Evolutionary conservation across 2,329 filamentous ascomycete species (phyloP).

Genomic region (Nigrospora oryzae): DNA sequence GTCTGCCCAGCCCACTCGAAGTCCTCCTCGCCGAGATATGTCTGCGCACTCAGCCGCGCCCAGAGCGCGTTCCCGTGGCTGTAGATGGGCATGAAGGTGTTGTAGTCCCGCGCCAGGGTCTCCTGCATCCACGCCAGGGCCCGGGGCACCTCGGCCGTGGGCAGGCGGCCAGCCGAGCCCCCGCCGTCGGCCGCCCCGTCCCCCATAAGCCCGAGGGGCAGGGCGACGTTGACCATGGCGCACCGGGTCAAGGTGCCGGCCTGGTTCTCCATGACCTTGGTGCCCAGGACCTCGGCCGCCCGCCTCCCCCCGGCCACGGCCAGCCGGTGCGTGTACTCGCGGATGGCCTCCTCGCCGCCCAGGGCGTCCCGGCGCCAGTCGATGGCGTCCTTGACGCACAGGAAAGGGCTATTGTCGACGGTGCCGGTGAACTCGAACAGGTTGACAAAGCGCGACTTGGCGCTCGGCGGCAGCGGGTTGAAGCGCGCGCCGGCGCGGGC

Average conservation of each 20-base stretch:
- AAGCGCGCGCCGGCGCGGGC: slow-evolving; percentile 26
- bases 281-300: slow-evolving; percentile 57
- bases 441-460: slow-evolving; percentile 52
- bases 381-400: slow-evolving; percentile 65
- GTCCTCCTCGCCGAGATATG: slow-evolving; percentile 74
- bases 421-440: slow-evolving; percentile 76
- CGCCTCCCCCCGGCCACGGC: slow-evolving; percentile 54
- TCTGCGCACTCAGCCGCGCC: slow-evolving; percentile 69
- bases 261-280: slow-evolving; percentile 62
- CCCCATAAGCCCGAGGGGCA: slow-evolving; percentile 49
- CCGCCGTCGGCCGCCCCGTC: slow-evolving; percentile 5
- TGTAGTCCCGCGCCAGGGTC: slow-evolving; percentile 47
- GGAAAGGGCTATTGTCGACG: slow-evolving; percentile 61
- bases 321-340: slow-evolving; percentile 52
- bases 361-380: slow-evolving; percentile 60
- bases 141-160: slow-evolving; percentile 19
- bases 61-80: slow-evolving; percentile 56
- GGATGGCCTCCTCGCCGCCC: slow-evolving; percentile 66
- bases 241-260: slow-evolving; percentile 55
- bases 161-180: slow-evolving; percentile 12
- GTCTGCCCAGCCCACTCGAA: slow-evolving; percentile 61
- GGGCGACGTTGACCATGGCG: slow-evolving; percentile 61
- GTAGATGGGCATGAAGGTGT: slow-evolving; percentile 63
- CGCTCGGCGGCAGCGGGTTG: slow-evolving; percentile 32
- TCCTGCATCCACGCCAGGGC: slow-evolving; percentile 51